Base-by-base conservation (phyloP, 805 yeast species). In the Metschnikowia cubensis region DNA sequence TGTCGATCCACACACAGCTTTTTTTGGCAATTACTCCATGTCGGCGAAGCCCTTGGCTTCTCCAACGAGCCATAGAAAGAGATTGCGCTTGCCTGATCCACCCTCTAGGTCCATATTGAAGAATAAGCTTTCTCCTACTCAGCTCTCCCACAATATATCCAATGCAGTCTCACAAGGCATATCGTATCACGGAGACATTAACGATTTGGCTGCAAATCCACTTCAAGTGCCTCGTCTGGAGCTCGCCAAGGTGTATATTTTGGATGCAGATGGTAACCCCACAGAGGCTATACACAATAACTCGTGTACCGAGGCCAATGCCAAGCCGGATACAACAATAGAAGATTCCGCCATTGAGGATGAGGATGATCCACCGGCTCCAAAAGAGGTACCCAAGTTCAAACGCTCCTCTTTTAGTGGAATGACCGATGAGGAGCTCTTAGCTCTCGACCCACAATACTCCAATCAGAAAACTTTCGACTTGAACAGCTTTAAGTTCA, bases 401-500 rank as follows among this genome's bases (percentile, higher is more conserved):
- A 59, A 78, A 25, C 63, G 79, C 48, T 76, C 79, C 55, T 73
- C 79, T 42, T 74, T 76, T 55, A 69, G 75, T 33, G 80, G 70
- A 14, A 75, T 80, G 82, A 70, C 82, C 14, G 71, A 76, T 59
- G 81, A 77, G 50, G 84, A 80, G 60, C 66, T 80, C 50, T 60
- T 79, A 64, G 80, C 78, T 11, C 64, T 80, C 52, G 85, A 80
- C 61, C 75, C 79, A 1, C 84, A 80, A 56, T 80, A 70, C 59
- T 62, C 73, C 3, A 67, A 70, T 49, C 66, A 74, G 20, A 65
- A 68, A 51, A 62, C 67, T 1, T 60, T 70, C 22, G 69, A 77
- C 53, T 61, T 78, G 48, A 73, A 71, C 47, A 63, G 67, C 45
- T 78, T 75, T 63, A 71, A 71, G 50, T 78, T 78, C 56, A 78